Conservation (phyloP, 768 basidiomycete genomes). For the Mycena crocata region DNA sequence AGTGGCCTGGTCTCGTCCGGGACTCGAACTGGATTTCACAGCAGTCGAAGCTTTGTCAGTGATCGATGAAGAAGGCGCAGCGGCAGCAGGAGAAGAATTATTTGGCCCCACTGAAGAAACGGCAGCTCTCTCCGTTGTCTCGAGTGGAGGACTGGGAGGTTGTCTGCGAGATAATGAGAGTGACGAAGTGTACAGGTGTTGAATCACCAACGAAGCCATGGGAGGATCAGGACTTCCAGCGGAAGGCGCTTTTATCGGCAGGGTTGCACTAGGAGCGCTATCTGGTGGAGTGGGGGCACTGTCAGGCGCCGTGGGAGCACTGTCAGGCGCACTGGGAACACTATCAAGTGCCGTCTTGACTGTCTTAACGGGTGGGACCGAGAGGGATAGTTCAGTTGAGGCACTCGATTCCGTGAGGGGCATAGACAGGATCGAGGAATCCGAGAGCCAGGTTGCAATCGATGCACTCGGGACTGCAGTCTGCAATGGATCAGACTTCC, state of each 20-base stretch:
- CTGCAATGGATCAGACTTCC: conserved; percentile 1
- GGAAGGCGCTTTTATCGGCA: background rate
- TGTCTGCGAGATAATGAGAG: conserved; percentile 6
- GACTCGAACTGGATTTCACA: conserved; percentile 4
- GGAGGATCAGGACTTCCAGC: background rate
- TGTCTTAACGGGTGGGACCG: background rate
- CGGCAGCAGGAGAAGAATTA: background rate
- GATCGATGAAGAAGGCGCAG: background rate
- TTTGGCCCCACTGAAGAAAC: background rate
- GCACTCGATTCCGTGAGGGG: background rate
- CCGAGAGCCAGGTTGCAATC: background rate
- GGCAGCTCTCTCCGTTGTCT: background rate
- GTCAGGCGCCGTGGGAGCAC: background rate
- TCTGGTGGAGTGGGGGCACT: background rate
- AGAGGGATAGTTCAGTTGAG: background rate
- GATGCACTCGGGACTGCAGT: background rate
- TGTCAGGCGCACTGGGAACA: background rate
- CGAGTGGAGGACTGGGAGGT: background rate
- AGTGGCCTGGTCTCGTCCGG: background rate
- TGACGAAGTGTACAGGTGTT: background rate
- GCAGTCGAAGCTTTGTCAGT: background rate
- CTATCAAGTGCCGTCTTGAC: no score
- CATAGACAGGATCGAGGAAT: conserved; percentile 15
- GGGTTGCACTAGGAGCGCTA: background rate
- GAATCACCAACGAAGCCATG: conserved; percentile 8